Evolutionary conservation across 2,329 filamentous ascomycete genomes (phyloP).

Genomic region (Endothia cerciana): DNA sequence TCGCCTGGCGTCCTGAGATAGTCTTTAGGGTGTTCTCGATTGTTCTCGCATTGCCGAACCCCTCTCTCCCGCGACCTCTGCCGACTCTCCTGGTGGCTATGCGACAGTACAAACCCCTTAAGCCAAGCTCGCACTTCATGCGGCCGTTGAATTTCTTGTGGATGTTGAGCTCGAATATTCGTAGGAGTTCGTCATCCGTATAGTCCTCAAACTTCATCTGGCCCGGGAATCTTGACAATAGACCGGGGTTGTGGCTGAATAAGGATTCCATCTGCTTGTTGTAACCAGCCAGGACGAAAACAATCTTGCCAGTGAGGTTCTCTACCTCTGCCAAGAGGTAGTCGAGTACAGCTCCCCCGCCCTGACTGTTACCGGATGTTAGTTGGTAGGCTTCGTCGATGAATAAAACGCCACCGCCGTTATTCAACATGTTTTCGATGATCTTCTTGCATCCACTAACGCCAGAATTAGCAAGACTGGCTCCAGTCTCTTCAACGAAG

Average conservation of each 20-base stretch:
- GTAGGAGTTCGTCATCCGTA: constrained; percentile 63
- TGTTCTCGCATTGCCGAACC: constrained; percentile 74
- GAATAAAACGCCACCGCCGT: constrained; percentile 71
- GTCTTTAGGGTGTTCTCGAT: constrained; percentile 63
- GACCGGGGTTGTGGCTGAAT: constrained; percentile 73
- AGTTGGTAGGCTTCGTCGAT: constrained; percentile 83
- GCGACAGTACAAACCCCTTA: constrained; percentile 63
- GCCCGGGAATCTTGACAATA: constrained; percentile 70
- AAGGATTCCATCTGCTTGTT: constrained; percentile 76
- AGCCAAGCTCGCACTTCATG: constrained; percentile 65
- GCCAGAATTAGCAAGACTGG: constrained; percentile 65
- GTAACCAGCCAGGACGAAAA: constrained; percentile 76
- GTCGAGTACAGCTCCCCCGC: constrained; percentile 68
- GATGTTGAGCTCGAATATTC: constrained; percentile 62
- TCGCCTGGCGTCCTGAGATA: constrained; percentile 63
- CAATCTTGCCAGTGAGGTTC: constrained; percentile 69
- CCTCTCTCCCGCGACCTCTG: constrained; percentile 62
- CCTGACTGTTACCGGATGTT: constrained; percentile 57
- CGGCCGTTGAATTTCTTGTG: constrained; percentile 53
- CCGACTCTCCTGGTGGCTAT: constrained; percentile 67
- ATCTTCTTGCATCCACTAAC: constrained; percentile 60
- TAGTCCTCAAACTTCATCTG: constrained; percentile 72
- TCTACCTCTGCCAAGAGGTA: constrained; percentile 74
- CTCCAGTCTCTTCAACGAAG: constrained; percentile 72
- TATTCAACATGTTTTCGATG: constrained; percentile 58